These are phyloP conservation scores for Tuber indicum DNA, from an alignment of 495 filamentous ascomycete species.

Conservation along the genomic window DNA sequence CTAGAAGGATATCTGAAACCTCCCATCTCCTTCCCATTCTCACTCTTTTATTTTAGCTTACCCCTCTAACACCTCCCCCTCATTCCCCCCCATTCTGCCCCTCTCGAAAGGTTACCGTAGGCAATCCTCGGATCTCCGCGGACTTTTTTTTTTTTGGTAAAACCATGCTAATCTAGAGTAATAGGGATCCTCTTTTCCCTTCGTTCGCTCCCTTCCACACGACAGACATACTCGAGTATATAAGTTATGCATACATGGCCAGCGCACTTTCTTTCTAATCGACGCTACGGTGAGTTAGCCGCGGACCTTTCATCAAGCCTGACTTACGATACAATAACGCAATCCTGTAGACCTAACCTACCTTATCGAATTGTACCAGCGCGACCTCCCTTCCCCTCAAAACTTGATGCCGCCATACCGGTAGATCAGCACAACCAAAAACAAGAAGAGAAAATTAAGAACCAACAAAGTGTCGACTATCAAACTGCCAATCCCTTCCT, in stretches of 20 bases:
- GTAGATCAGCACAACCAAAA: background rate
- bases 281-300: background rate
- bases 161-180: background rate
- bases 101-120: background rate
- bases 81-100: background rate
- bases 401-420: background rate
- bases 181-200: background rate
- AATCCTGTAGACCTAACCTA: background rate
- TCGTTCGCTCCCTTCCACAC: background rate
- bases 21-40: background rate
- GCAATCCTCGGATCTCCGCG: background rate
- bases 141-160: background rate
- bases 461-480: background rate
- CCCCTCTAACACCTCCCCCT: background rate
- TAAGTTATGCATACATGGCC: background rate
- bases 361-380: background rate
- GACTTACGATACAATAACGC: background rate
- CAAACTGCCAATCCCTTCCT: background rate
- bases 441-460: background rate
- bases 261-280: background rate
- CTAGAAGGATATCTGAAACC: slow-evolving; percentile 3
- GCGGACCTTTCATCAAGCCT: background rate
- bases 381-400: background rate
- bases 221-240: background rate
- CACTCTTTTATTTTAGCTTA: background rate